Base-by-base conservation (phyloP, 106 monocot genomes). In the Apostasia ramifera region DNA sequence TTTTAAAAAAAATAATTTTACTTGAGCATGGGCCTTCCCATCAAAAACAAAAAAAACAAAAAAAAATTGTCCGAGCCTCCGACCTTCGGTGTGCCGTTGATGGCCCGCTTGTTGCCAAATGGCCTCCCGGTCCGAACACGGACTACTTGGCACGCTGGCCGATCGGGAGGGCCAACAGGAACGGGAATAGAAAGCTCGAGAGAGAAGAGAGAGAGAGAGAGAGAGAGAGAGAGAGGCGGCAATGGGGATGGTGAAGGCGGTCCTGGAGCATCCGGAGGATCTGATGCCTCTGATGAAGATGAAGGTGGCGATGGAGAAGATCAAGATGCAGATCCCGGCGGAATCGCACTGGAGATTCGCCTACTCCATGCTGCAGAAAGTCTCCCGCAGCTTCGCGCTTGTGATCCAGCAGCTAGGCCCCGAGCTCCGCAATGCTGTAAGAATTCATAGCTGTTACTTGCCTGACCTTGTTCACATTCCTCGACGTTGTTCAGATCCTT, bases 371-470 rank as follows among this genome's bases (percentile, higher is more conserved):
- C 88, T 95, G 60, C 76, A 81, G 49, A 88, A 78, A 68, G 95
- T 95, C 56, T 95, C 95, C 59, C 83, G 91, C 4, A 95, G 95
- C 81, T 95, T 95, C 79, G 81, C 91, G 44, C 79, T 95, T 73
- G 95, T 95, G 69, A 95, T 95, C 68, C 85, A 91, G 79, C 95
- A 95, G 68, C 91, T 95, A 59, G 62, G 55, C 6, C 62, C 86
- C 57, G 75, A 86, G 9, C 95, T 95, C 61, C 91, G 95, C 66
- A 86, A 95, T 74, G 95, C 95, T 2, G 94, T 94, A 76, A 65
- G 56, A 37, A 51, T 55, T n/a, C 42, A 9, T 40, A 44, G 2
- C 8, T 51, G 15, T 5, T n/a, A 10, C 49, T 41, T n/a, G 56
- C 57, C 5, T 63, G 3, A 54, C 10, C 13, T 37, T 42, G 2